These are phyloP conservation scores for Collariella sp. DNA, from an alignment of 495 filamentous ascomycete species.

Conservation along the genomic window DNA sequence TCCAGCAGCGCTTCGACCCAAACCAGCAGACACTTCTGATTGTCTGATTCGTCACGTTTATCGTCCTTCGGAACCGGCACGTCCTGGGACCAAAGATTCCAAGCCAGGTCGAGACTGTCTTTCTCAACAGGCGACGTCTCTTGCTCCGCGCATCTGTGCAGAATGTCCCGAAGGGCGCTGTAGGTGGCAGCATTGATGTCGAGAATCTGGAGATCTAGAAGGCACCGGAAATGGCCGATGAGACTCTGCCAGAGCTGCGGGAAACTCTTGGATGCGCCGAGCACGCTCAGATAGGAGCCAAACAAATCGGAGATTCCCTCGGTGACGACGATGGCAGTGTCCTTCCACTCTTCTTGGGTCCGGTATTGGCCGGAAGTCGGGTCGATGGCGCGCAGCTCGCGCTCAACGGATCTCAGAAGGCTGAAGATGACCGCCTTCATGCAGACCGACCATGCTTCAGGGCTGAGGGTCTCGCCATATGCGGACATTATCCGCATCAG, in stretches of 20 bases:
- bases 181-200: constrained; percentile 68
- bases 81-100: constrained; percentile 63
- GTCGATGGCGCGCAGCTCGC: constrained; percentile 31
- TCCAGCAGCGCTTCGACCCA: constrained; percentile 71
- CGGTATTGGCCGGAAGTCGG: constrained; percentile 30
- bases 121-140: constrained; percentile 47
- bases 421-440: constrained; percentile 70
- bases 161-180: constrained; percentile 55
- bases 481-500: constrained; percentile 86
- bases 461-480: constrained; percentile 69
- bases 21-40: constrained; percentile 68
- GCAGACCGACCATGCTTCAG: constrained; percentile 76
- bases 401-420: constrained; percentile 54
- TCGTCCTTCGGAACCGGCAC: constrained; percentile 43
- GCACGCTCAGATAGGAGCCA: constrained; percentile 55
- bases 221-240: constrained; percentile 51
- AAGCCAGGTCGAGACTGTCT: constrained; percentile 52
- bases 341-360: constrained; percentile 53
- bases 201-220: constrained; percentile 52
- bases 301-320: constrained; percentile 61
- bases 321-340: constrained; percentile 66
- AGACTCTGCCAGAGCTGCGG: constrained; percentile 60
- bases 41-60: constrained; percentile 46
- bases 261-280: constrained; percentile 50
- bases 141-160: constrained; percentile 44